Conservation (phyloP, 148 eudicot species). For the Vaccinium darrowii region DNA sequence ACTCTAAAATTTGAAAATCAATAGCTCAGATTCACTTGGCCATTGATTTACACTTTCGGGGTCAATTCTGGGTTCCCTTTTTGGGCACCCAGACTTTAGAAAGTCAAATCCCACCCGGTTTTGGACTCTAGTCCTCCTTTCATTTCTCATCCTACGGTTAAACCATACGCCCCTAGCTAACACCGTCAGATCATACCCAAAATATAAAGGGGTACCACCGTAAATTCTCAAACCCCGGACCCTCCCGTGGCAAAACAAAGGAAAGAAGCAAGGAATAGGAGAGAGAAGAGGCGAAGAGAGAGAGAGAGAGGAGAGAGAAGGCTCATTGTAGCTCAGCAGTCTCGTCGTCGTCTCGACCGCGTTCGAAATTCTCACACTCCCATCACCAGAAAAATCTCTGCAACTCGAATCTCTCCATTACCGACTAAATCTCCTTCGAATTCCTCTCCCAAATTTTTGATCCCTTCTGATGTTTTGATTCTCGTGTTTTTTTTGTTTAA, state of each 20-base stretch:
- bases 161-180: too few species aligned
- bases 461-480: background rate
- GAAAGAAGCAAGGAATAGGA: background rate
- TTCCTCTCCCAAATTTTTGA: background rate
- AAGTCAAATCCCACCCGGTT: too few species aligned
- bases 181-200: background rate
- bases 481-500: background rate
- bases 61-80: too few species aligned
- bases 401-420: constrained; percentile 5
- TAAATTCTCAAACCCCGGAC: background rate
- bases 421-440: background rate
- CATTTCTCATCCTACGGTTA: too few species aligned
- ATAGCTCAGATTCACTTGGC: too few species aligned
- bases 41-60: too few species aligned
- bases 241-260: background rate
- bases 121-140: too few species aligned
- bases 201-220: background rate
- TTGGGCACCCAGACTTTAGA: too few species aligned
- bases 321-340: constrained; percentile 10
- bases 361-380: background rate
- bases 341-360: constrained; percentile 10
- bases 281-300: background rate
- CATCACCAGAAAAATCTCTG: constrained; percentile 14
- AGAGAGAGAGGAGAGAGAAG: constrained; percentile 8
- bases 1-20: too few species aligned